phyloP scores from a whole-genome alignment of 768 basidiomycete species.

The Suillus lakei region DNA sequence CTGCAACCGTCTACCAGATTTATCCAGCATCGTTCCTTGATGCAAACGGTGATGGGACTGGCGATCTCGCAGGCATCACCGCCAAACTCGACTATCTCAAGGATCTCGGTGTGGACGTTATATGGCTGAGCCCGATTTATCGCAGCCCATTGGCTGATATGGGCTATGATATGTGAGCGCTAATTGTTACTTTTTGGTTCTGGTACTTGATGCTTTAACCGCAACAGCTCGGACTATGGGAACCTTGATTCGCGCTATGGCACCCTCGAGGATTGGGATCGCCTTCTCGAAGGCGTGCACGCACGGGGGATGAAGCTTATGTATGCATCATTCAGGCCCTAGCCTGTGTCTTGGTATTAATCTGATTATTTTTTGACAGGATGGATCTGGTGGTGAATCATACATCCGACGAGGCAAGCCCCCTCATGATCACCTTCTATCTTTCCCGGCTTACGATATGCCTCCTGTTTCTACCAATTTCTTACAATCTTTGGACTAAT shows the following conservation, averaged over 20 bases:
- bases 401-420: constrained; percentile 61
- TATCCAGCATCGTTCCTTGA: constrained; percentile 75
- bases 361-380: constrained; percentile 37
- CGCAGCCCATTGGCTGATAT: constrained; percentile 70
- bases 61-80: constrained; percentile 70
- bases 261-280: constrained; percentile 63
- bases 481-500: constrained; percentile 8
- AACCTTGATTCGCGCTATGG: constrained; percentile 69
- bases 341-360: constrained; percentile 14
- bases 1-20: constrained; percentile 66
- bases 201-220: not conserved
- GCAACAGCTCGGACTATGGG: constrained; percentile 62
- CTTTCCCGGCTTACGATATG: not conserved
- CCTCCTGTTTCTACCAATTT: constrained; percentile 12
- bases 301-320: constrained; percentile 72
- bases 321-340: constrained; percentile 38
- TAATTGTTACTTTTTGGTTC: not conserved
- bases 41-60: constrained; percentile 72
- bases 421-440: not conserved
- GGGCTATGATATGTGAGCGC: constrained; percentile 70
- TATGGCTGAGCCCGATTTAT: constrained; percentile 79
- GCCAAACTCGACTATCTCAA: constrained; percentile 71
- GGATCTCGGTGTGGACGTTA: constrained; percentile 64
- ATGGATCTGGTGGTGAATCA: constrained; percentile 82
- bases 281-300: constrained; percentile 57